Evolutionary conservation across 2,329 filamentous ascomycete genomes (phyloP).

Genomic region (Chaetomium olivaceum): DNA sequence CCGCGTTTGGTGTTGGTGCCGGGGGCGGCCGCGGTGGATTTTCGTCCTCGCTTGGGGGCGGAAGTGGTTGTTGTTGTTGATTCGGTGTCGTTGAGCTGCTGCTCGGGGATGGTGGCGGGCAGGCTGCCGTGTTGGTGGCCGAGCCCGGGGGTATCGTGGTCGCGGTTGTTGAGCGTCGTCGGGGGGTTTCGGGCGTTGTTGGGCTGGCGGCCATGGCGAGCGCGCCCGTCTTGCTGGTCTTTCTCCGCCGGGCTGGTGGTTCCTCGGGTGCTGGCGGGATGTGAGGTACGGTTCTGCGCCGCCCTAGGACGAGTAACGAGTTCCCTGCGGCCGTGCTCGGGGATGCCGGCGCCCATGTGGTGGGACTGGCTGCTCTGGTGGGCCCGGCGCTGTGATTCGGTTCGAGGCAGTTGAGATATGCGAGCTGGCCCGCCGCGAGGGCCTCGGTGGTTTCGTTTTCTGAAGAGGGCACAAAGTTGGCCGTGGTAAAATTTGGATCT

Average conservation of each 20-base stretch:
- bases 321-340: conserved; percentile 28
- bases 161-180: not conserved
- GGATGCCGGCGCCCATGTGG: conserved; percentile 28
- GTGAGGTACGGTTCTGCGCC: conserved; percentile 2
- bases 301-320: conserved; percentile 8
- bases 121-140: not conserved
- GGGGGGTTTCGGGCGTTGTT: not conserved
- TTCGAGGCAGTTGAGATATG: conserved; percentile 58
- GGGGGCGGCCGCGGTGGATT: not conserved
- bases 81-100: not conserved
- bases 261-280: conserved; percentile 4
- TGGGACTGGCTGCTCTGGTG: conserved; percentile 61
- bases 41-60: not conserved
- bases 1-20: not conserved
- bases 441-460: conserved; percentile 60
- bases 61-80: not conserved
- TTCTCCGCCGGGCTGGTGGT: conserved; percentile 10
- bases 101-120: not conserved
- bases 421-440: conserved; percentile 56
- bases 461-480: conserved; percentile 60
- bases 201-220: not conserved
- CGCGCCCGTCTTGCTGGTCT: conserved; percentile 10
- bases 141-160: not conserved
- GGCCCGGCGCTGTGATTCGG: conserved; percentile 58
- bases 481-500: conserved; percentile 61